Conservation (phyloP, 2,329 filamentous ascomycete genomes). For the Sordariomycetes sp. region DNA sequence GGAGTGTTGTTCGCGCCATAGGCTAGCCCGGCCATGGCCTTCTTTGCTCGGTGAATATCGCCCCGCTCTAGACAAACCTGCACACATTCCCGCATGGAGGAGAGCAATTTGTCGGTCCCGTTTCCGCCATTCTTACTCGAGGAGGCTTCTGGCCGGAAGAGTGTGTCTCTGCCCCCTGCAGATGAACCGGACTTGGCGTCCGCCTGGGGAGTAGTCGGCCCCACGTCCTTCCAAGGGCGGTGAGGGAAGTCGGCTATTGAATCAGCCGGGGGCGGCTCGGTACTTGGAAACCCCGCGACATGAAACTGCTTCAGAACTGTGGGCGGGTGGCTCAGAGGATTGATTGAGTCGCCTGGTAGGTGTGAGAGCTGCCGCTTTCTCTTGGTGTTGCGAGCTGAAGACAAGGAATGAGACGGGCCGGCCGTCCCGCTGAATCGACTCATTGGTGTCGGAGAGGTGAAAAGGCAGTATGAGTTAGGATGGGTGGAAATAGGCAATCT, state of each 20-base stretch:
- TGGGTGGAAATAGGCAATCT: no score
- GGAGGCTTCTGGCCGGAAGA: background rate
- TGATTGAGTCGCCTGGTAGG: slow-evolving; percentile 20
- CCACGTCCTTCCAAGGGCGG: slow-evolving; percentile 10
- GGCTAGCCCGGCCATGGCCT: slow-evolving; percentile 4
- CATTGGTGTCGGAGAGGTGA: background rate
- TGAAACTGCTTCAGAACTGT: slow-evolving; percentile 34
- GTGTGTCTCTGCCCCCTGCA: background rate
- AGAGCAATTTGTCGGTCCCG: background rate
- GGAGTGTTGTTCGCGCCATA: slow-evolving; percentile 15
- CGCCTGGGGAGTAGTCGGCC: background rate
- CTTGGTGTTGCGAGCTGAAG: background rate
- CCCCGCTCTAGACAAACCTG: background rate
- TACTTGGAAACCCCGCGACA: slow-evolving; percentile 33
- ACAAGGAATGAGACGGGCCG: background rate
- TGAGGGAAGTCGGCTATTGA: slow-evolving; percentile 33
- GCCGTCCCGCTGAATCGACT: background rate
- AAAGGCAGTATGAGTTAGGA: background rate
- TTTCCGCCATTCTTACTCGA: background rate
- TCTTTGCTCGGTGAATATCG: background rate
- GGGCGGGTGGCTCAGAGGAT: slow-evolving; percentile 38
- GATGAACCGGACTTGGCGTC: background rate
- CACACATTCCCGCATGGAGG: background rate
- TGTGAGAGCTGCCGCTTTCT: background rate
- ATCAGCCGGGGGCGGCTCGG: slow-evolving; percentile 28